Evolutionary conservation across 768 basidiomycete genomes (phyloP), one percentile per base, ranked within the genome.

Genomic region (Russula earlei): DNA sequence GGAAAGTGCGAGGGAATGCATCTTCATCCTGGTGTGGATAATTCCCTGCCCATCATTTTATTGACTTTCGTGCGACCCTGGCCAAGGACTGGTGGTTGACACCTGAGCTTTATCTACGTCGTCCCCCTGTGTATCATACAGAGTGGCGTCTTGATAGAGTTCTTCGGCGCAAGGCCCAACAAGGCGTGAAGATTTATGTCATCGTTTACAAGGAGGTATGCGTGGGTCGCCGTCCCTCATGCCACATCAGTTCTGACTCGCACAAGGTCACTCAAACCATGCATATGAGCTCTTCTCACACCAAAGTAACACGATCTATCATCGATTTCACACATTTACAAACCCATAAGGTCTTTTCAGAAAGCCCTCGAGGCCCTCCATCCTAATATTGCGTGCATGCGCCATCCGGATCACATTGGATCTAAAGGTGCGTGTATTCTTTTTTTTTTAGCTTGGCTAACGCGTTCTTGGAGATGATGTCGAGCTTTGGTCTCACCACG

Each of bases 121-220:
- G 96, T 11, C 96, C 95, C 1, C 85, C 94, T 6, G 88, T 90
- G 0, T 71, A 82, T 62, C 77, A 90, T 66, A 84, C 85, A 6
- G 84, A 96, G 69, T 99, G 85, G 82, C 79, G 96, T 24, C 77
- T 99, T 25, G 96, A 99, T 67, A 73, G 82, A 33, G 67, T 98
- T 12, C 75, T 98, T 48, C 74, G 87, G 69, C 80, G 85, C 50
- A 97, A 97, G 71, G 96, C 96, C 0, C 76, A 91, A 65, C 74
- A 95, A 64, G 96, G 95, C 20, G 96, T 98, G 54, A 90, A 85
- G 69, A 72, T 99, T 41, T 87, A 93, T 69, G 80, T 98, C 42
- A 75, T 92, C 58, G 90, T 97, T 3, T 97, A 97, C 77, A 98
- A 97, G 70, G 94, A 96, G 76, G 86, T 81, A 43, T n/a, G 64